A percentile compares a stretch with the other conserved stretches of the same genome.
phyloP scores from a whole-genome alignment of 345 rosid genomes.

The Abelmoschus esculentus region DNA sequence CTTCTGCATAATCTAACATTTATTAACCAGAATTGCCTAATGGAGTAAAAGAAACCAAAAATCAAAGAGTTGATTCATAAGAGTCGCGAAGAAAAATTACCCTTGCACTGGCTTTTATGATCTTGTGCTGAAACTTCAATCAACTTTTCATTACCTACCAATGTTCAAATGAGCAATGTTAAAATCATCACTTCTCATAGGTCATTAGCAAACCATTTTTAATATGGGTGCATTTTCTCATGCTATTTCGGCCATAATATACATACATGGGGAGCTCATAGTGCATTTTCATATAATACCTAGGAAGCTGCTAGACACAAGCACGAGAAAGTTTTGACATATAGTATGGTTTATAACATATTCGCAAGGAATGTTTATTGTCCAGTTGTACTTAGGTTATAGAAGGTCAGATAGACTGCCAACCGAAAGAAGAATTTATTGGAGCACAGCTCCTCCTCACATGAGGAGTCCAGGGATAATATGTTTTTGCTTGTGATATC shows the following conservation, averaged over 20 bases:
- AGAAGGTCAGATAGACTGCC: background rate
- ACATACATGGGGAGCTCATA: background rate
- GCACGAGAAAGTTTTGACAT: background rate
- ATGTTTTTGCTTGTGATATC: background rate
- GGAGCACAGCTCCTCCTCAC: background rate
- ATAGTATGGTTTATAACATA: background rate
- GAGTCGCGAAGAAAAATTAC: background rate
- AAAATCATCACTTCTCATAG: background rate
- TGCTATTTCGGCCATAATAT: background rate
- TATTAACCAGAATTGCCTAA: background rate
- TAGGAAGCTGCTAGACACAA: background rate
- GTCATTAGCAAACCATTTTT: background rate
- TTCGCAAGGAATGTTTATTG: too few species aligned
- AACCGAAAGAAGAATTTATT: background rate
- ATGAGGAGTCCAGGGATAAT: background rate
- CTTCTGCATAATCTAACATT: background rate
- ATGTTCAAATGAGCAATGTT: background rate
- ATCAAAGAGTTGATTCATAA: background rate
- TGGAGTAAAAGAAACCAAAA: background rate
- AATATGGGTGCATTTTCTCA: background rate
- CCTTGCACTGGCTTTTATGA: background rate
- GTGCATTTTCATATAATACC: background rate
- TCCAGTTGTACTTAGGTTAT: too few species aligned
- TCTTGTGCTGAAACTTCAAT: background rate
- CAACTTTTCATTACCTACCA: background rate